Conservation (phyloP, 2,329 filamentous ascomycete genomes). For the Bertia moriformis region DNA sequence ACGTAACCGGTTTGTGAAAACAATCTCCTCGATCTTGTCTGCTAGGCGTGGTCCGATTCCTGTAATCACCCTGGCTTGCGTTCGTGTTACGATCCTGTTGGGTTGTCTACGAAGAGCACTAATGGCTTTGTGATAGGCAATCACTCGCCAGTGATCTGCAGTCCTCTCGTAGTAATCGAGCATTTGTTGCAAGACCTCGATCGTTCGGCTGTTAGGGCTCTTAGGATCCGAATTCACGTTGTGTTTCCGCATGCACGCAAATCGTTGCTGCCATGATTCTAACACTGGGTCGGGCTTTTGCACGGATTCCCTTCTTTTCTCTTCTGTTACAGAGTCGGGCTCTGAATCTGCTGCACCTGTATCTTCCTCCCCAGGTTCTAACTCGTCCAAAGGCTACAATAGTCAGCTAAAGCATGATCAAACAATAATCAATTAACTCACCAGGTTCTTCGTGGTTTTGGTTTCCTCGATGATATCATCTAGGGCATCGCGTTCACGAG, state of each 20-base stretch:
- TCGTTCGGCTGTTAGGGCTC: conserved; percentile 64
- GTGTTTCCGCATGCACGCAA: conserved; percentile 38
- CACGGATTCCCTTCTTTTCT: conserved; percentile 7
- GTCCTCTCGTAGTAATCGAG: conserved; percentile 59
- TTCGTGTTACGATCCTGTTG: conserved; percentile 48
- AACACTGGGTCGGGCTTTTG: conserved; percentile 10
- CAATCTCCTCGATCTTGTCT: conserved; percentile 81
- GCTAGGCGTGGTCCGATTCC: conserved; percentile 62
- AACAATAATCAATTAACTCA: not conserved
- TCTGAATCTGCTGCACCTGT: not conserved
- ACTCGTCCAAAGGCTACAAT: not conserved
- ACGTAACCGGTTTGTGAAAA: conserved; percentile 54
- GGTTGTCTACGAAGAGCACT: conserved; percentile 54
- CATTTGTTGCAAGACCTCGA: conserved; percentile 67
- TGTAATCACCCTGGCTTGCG: conserved; percentile 53
- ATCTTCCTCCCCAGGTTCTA: not conserved
- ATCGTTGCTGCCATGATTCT: conserved; percentile 28
- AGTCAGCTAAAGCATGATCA: not conserved
- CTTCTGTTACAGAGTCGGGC: conserved; percentile 9
- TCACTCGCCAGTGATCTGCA: conserved; percentile 63
- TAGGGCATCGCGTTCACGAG: not conserved
- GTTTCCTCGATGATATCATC: not conserved
- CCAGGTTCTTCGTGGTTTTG: not conserved
- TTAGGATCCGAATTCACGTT: conserved; percentile 22
- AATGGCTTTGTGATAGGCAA: conserved; percentile 66